Conservation (phyloP, 768 basidiomycete species). For the Suillus cothurnatus region DNA sequence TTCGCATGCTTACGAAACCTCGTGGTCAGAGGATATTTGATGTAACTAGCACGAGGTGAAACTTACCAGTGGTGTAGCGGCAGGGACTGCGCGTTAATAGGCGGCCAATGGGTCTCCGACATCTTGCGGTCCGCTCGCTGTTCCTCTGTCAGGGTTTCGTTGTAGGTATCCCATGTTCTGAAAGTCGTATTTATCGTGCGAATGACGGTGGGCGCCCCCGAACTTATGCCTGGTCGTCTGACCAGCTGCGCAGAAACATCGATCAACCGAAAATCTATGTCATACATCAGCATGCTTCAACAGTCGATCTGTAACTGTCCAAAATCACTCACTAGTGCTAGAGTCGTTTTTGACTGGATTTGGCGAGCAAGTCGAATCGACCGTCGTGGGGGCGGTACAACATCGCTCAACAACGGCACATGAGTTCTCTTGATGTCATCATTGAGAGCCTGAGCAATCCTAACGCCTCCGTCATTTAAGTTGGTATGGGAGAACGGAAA, state of each 20-base stretch:
- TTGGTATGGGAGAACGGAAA: not conserved
- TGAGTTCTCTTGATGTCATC: conserved; percentile 74
- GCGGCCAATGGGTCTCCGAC: conserved; percentile 80
- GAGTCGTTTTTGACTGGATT: too few species aligned
- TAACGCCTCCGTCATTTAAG: conserved; percentile 27
- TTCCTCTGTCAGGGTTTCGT: conserved; percentile 49
- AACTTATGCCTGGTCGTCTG: conserved; percentile 71
- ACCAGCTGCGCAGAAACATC: conserved; percentile 47
- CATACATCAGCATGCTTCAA: too few species aligned
- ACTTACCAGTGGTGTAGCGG: conserved; percentile 75
- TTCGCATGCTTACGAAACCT: conserved; percentile 60
- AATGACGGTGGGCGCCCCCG: conserved; percentile 78
- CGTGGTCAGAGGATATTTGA: not conserved
- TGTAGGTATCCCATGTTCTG: conserved; percentile 62
- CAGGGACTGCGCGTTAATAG: conserved; percentile 57
- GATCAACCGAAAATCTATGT: too few species aligned
- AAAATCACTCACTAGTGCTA: too few species aligned
- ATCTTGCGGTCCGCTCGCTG: conserved; percentile 59
- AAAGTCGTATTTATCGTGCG: conserved; percentile 52
- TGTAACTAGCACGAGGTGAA: not conserved
- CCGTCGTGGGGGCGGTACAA: too few species aligned
- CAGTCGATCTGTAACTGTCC: too few species aligned
- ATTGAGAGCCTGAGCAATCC: conserved; percentile 73
- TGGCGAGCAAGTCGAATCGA: too few species aligned
- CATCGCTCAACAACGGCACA: conserved; percentile 72